phyloP scores from a whole-genome alignment of 768 basidiomycete species.

The Nevesoporus exiguus region DNA sequence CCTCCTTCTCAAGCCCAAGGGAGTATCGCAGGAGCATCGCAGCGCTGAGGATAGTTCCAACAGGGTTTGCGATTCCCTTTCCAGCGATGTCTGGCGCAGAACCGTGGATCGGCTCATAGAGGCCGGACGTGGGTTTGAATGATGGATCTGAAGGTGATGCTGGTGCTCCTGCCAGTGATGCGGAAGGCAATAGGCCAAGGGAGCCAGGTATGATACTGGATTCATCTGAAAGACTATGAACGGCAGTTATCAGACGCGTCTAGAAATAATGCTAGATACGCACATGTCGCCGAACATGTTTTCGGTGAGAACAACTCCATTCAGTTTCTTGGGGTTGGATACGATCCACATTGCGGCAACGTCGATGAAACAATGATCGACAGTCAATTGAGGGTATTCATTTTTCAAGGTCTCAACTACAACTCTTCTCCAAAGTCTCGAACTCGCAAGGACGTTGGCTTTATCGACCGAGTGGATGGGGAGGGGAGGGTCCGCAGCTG shows the following conservation, averaged over 20 bases:
- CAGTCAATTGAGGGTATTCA: conserved; percentile 84
- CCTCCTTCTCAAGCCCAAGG: conserved; percentile 81
- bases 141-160: conserved; percentile 47
- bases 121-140: conserved; percentile 76
- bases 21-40: conserved; percentile 95
- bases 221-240: conserved; percentile 85
- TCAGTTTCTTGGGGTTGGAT: conserved; percentile 83
- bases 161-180: conserved; percentile 89
- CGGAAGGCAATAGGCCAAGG: conserved; percentile 92
- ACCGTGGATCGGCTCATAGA: conserved; percentile 98
- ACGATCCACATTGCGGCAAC: conserved; percentile 96
- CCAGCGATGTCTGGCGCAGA: conserved; percentile 97
- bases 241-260: neutral
- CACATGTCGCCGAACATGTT: conserved; percentile 98
- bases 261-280: conserved; percentile 29
- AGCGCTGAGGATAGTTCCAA: conserved; percentile 92
- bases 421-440: conserved; percentile 90
- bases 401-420: conserved; percentile 79
- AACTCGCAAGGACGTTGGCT: conserved; percentile 96
- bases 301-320: conserved; percentile 93
- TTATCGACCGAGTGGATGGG: conserved; percentile 95
- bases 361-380: conserved; percentile 94
- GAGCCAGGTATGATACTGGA: conserved; percentile 97
- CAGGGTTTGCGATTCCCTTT: conserved; percentile 88
- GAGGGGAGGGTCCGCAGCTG: conserved; percentile 78